Evolutionary conservation across 129 eudicot genomes (phyloP).

Genomic region (Tagetes patula): DNA sequence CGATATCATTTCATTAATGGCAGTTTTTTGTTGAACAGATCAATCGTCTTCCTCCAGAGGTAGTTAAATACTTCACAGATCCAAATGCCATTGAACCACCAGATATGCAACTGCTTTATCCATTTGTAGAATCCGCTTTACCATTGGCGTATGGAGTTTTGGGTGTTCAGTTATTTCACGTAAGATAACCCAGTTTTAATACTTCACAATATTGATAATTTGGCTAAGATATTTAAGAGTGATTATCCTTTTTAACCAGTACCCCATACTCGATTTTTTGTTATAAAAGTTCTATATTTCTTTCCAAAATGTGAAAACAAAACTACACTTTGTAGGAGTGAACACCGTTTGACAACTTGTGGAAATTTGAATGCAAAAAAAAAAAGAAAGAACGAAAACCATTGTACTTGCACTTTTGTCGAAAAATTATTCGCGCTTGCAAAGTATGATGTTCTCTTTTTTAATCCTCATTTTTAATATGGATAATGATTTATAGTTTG

Average conservation of each 20-base stretch:
- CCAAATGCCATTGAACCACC: slow-evolving; percentile 95
- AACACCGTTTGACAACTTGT: not conserved
- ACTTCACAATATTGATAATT: not conserved
- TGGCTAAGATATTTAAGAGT: not conserved
- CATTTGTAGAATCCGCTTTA: slow-evolving; percentile 93
- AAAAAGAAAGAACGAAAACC: not conserved
- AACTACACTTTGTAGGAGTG: slow-evolving; percentile 3
- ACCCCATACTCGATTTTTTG: not conserved
- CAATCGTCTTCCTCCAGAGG: slow-evolving; percentile 92
- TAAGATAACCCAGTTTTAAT: slow-evolving; percentile 33
- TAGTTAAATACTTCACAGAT: slow-evolving; percentile 92
- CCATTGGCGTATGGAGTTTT: slow-evolving; percentile 94
- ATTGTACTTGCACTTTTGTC: slow-evolving; percentile 16
- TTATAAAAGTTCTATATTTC: not conserved
- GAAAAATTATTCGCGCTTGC: slow-evolving; percentile 2
- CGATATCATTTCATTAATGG: slow-evolving; percentile 3
- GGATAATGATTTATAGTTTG: not conserved
- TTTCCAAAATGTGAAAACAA: not conserved
- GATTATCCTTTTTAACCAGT: not conserved
- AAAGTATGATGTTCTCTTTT: not conserved
- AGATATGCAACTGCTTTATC: slow-evolving; percentile 79
- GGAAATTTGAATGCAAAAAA: slow-evolving; percentile 8
- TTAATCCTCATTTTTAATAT: not conserved
- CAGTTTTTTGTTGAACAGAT: slow-evolving; percentile 48
- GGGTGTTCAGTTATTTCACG: slow-evolving; percentile 94